A percentile compares a stretch with the other conserved stretches of the same genome.
Evolutionary conservation across 2,329 filamentous ascomycete genomes (phyloP).

Genomic region (Calonectria naviculata): DNA sequence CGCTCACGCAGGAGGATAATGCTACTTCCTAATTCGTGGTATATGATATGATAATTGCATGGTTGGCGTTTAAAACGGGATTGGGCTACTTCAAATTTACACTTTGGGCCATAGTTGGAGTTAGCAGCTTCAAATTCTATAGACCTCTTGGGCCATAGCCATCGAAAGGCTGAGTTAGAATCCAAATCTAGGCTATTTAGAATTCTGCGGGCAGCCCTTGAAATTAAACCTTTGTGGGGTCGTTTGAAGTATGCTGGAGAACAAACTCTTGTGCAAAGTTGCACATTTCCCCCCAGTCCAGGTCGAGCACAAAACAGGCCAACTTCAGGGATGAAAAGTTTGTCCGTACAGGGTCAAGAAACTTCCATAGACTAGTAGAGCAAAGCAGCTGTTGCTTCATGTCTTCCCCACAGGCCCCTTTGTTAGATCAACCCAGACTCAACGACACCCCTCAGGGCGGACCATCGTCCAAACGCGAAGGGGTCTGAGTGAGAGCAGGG

Average conservation of each 20-base stretch:
- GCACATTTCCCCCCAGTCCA: background rate
- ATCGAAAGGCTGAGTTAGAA: background rate
- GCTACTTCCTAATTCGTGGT: slow-evolving; percentile 18
- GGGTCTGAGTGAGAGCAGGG: background rate
- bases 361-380: background rate
- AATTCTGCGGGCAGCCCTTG: background rate
- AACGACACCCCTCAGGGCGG: background rate
- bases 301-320: background rate
- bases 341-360: background rate
- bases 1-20: slow-evolving; percentile 47
- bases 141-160: background rate
- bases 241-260: background rate
- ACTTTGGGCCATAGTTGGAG: background rate
- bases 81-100: background rate
- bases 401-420: background rate
- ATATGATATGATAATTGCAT: slow-evolving; percentile 15
- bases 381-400: slow-evolving; percentile 3
- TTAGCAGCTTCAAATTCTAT: background rate
- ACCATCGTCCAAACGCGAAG: slow-evolving; percentile 2
- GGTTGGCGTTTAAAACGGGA: slow-evolving; percentile 32
- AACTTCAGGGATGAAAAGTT: background rate
- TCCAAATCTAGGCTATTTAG: background rate
- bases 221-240: background rate
- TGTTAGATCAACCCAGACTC: background rate
- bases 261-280: background rate